Base-by-base conservation (phyloP, 1,139 yeast species). In the Petasospora fabianii region DNA sequence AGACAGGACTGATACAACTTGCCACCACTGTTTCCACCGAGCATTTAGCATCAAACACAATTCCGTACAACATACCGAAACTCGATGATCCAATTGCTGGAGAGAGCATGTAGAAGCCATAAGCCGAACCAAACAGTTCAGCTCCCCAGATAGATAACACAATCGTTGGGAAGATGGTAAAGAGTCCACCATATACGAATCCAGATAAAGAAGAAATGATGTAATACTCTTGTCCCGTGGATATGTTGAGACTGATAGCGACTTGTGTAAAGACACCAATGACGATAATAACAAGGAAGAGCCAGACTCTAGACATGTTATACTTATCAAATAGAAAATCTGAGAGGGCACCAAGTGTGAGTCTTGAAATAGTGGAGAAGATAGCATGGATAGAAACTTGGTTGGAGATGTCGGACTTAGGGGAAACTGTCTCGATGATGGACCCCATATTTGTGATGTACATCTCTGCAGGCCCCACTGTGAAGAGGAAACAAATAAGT, bases 91-190 rank as follows among this genome's bases (percentile, higher is more conserved):
- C 96, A 3, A 87, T 50, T 0, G 97, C 97, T 0, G 97, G 97
- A 0, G 96, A 96, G 24, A 86, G 70, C 77, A 90, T 80, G 55
- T 87, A 84, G 22, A 85, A 69, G 3, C 97, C 97, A 90, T 96
- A 92, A 2, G 94, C 84, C 3, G 96, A 84, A 0, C 97, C 97
- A 58, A 92, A 79, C 36, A 86, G 75, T 41, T 84, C 90, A 27
- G 85, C 76, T 0, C 97, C 97, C 96, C 97, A 92, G 1, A 84
- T 75, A 4, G 80, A 69, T 1, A 95, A 82, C 3, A 85, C 80
- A 8, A 88, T 67, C 0, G 95, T 83, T 6, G 98, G 97, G 51
- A 78, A 84, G 7, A 85, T 65, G 0, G 97, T 87, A 64, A 88
- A 92, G 3, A 85, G 59, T 0, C 92, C 84, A 15, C 97, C 98